A percentile compares a stretch with the other conserved stretches of the same genome.
Evolutionary conservation across 208 protist species (phyloP).

Genomic region (Tritrichomonas musculus): DNA sequence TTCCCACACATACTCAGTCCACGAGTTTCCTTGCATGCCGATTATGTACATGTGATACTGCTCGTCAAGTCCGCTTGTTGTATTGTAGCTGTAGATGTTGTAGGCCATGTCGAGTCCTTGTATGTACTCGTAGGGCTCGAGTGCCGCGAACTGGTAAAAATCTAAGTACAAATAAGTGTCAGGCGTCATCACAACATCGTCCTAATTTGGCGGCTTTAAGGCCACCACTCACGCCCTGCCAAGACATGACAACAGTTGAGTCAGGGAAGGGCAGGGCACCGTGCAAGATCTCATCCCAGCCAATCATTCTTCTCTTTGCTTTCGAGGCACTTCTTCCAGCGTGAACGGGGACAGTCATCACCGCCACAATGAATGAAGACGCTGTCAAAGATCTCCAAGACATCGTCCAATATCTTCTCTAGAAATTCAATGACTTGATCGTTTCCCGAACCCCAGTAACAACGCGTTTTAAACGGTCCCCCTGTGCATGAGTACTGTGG

Average conservation of each 20-base stretch:
- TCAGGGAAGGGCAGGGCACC: not conserved
- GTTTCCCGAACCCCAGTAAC: not conserved
- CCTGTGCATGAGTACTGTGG: not conserved
- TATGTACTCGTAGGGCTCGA: not conserved
- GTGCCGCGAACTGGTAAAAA: not conserved
- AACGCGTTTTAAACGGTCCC: not conserved
- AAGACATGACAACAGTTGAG: not conserved
- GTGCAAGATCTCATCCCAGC: slow-evolving; percentile 8
- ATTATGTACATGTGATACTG: not conserved
- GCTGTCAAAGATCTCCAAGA: not conserved
- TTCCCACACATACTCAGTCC: not conserved
- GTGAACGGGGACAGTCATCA: not conserved
- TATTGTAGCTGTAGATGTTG: not conserved
- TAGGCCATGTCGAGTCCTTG: not conserved
- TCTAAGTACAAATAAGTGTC: not conserved
- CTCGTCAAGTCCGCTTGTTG: not conserved
- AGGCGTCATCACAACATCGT: slow-evolving; percentile 11
- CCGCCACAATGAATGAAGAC: not conserved
- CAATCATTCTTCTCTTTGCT: not conserved
- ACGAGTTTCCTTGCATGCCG: not conserved
- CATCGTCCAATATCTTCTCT: not conserved
- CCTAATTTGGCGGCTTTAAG: not conserved
- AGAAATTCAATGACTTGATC: not conserved
- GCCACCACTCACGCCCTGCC: not conserved
- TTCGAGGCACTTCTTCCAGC: not conserved